These are phyloP conservation scores for Penicillium sp. DNA, from an alignment of 2,329 filamentous ascomycete species.

Conservation along the genomic window DNA sequence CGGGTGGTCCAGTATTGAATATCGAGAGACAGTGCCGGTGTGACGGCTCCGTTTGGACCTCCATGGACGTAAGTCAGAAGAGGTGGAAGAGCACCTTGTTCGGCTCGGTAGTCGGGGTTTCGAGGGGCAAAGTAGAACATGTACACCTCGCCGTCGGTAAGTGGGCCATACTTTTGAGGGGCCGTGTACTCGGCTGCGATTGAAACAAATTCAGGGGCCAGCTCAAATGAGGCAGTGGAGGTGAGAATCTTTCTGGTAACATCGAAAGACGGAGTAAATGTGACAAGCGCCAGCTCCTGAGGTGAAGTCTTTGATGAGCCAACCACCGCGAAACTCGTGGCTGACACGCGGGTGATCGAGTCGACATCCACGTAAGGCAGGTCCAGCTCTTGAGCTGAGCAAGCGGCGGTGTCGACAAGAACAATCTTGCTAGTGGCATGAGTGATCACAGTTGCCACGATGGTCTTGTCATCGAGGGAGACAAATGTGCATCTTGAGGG, in stretches of 20 bases:
- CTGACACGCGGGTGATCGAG: slow-evolving; percentile 13
- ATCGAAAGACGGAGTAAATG: slow-evolving; percentile 7
- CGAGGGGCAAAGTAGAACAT: slow-evolving; percentile 48
- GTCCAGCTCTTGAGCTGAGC: slow-evolving; percentile 10
- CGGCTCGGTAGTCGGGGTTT: slow-evolving; percentile 41
- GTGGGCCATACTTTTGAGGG: slow-evolving; percentile 26
- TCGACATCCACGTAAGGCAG: slow-evolving; percentile 18
- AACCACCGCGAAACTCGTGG: slow-evolving; percentile 16
- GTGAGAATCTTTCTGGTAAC: slow-evolving; percentile 8
- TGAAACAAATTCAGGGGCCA: slow-evolving; percentile 16
- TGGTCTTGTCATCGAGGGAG: slow-evolving; percentile 14
- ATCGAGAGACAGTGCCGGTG: slow-evolving; percentile 41
- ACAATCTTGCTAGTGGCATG: slow-evolving; percentile 17
- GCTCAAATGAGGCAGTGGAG: slow-evolving; percentile 14
- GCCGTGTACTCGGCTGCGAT: slow-evolving; percentile 34
- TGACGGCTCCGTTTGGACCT: slow-evolving; percentile 44
- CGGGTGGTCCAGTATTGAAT: slow-evolving; percentile 51
- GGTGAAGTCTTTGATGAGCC: slow-evolving; percentile 16
- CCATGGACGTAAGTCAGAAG: slow-evolving; percentile 49
- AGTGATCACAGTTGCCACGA: slow-evolving; percentile 16
- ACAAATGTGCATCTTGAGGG: slow-evolving; percentile 15
- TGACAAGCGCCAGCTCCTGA: slow-evolving; percentile 16
- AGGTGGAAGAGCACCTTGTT: slow-evolving; percentile 40
- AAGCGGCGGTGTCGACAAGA: slow-evolving; percentile 12
- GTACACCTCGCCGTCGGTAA: slow-evolving; percentile 27